Percentiles rank a stretch among this genome's conserved stretches.
Conservation (phyloP, 78 protist genomes). For the Salpingoeca rosetta region DNA sequence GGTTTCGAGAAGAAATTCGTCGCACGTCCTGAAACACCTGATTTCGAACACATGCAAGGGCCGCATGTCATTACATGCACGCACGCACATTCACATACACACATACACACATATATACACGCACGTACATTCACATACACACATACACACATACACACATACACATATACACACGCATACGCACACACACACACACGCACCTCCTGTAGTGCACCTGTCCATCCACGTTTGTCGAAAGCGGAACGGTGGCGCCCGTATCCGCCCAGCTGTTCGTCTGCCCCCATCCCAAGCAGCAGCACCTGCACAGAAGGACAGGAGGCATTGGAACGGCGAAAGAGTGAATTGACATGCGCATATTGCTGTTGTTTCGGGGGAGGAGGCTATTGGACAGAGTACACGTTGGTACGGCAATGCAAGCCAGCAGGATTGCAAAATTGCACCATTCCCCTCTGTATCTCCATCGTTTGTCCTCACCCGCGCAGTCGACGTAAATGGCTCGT, state of each 20-base stretch:
- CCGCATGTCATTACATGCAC: neutral
- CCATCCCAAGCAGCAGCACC: slow-evolving; percentile 74
- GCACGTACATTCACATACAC: neutral
- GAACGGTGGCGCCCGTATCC: slow-evolving; percentile 74
- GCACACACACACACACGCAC: neutral
- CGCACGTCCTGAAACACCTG: neutral
- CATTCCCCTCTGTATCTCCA: neutral
- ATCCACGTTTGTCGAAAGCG: slow-evolving; percentile 39
- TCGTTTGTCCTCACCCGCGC: neutral
- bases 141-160: neutral
- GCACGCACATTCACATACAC: neutral
- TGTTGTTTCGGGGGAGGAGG: no score
- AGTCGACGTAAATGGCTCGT: neutral
- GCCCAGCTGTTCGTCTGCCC: slow-evolving; percentile 87
- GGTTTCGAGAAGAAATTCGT: slow-evolving; percentile 28
- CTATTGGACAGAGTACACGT: no score
- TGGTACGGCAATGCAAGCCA: no score
- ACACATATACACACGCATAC: neutral
- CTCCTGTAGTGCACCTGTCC: no score
- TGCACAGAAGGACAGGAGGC: slow-evolving; percentile 9
- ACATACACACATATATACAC: neutral
- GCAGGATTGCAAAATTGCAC: no score
- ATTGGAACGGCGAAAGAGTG: neutral
- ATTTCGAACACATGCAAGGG: no score
- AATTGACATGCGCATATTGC: neutral